Evolutionary conservation across 2,329 filamentous ascomycete species (phyloP).

Genomic region (Aspergillus arachidicola): DNA sequence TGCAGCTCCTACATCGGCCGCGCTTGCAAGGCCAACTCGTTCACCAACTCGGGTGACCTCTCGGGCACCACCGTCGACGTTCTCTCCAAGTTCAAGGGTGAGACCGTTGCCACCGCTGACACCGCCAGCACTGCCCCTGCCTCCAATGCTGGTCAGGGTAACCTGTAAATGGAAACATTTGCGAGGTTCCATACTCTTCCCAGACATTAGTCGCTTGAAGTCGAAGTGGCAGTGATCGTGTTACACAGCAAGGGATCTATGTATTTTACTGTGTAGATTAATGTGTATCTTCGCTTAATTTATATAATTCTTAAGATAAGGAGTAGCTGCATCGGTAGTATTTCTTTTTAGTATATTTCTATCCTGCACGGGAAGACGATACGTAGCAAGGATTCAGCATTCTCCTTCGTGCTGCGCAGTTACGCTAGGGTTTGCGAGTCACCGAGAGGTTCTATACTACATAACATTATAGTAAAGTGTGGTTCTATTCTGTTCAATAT

Average conservation of each 20-base stretch:
- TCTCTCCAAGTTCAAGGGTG: conserved; percentile 54
- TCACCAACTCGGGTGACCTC: conserved; percentile 39
- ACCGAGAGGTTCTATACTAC: neutral
- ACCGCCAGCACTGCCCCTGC: conserved; percentile 35
- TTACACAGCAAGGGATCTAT: neutral
- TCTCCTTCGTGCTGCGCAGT: no score
- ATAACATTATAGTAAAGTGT: neutral
- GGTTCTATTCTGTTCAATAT: neutral
- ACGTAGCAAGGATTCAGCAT: no score
- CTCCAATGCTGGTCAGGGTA: conserved; percentile 52
- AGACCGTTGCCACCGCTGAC: conserved; percentile 53
- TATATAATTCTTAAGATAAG: neutral
- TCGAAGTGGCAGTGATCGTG: neutral
- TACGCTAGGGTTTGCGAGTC: no score
- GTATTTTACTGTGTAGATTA: neutral
- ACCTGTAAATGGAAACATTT: conserved; percentile 32
- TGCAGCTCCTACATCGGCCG: conserved; percentile 54
- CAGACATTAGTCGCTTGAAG: neutral
- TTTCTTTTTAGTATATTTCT: no score
- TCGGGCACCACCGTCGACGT: conserved; percentile 49
- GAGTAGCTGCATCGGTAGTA: no score
- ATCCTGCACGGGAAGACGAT: no score
- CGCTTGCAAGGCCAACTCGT: conserved; percentile 55
- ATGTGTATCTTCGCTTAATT: neutral
- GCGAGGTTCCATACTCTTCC: neutral